Percentiles rank a stretch among this genome's conserved stretches.
These are phyloP conservation scores for Thecaphora thlaspeos DNA, from an alignment of 1,284 basidiomycete genomes.

Conservation along the genomic window DNA sequence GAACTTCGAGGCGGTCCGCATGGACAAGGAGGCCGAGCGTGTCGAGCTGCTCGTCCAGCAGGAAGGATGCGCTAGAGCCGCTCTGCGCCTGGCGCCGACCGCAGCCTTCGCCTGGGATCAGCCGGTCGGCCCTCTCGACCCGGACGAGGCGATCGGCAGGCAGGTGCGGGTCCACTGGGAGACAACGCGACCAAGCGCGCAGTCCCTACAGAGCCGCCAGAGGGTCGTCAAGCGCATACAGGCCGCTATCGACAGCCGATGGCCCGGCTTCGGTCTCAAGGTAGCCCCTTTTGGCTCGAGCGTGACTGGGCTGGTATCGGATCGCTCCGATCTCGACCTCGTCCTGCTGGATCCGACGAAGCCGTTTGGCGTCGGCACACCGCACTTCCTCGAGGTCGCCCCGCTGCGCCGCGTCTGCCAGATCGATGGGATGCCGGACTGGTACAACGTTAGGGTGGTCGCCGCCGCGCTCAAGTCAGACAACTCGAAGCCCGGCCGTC, in stretches of 20 bases:
- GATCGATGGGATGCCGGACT: constrained; percentile 25
- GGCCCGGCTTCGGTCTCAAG: constrained; percentile 28
- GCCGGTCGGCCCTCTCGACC: background rate
- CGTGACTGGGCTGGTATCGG: constrained; percentile 36
- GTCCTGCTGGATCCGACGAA: constrained; percentile 42
- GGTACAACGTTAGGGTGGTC: constrained; percentile 25
- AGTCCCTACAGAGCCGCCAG: constrained; percentile 5
- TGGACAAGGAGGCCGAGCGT: constrained; percentile 11
- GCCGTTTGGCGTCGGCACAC: constrained; percentile 32
- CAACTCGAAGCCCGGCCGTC: background rate
- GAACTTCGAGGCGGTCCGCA: constrained; percentile 14
- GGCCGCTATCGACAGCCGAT: constrained; percentile 19
- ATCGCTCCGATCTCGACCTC: constrained; percentile 41
- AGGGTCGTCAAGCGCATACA: constrained; percentile 33
- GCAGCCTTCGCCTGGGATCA: background rate
- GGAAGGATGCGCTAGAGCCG: background rate
- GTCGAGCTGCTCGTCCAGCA: background rate
- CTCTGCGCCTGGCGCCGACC: background rate
- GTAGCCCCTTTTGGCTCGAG: constrained; percentile 48
- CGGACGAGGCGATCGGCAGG: constrained; percentile 10
- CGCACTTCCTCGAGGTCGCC: constrained; percentile 9
- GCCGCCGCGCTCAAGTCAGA: constrained; percentile 13
- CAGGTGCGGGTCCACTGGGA: constrained; percentile 32
- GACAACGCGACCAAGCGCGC: constrained; percentile 13
- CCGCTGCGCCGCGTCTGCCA: constrained; percentile 5